These are phyloP conservation scores for Starmerella sirachaensis DNA, from an alignment of 805 yeast genomes.

Conservation along the genomic window DNA sequence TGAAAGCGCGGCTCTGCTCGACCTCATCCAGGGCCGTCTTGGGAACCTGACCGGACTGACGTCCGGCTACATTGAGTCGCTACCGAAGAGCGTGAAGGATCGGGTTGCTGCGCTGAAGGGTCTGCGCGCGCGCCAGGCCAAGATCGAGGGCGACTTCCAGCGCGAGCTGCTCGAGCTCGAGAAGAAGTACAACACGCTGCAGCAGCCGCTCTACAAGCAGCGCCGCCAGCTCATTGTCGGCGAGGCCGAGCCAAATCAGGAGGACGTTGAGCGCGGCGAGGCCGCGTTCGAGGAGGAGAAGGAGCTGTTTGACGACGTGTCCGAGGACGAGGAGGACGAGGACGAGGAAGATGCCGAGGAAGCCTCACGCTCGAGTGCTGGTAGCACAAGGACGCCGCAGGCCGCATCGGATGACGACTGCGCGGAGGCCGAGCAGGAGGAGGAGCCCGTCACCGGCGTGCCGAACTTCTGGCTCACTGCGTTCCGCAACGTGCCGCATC, in stretches of 20 bases:
- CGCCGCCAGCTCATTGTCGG: constrained; percentile 69
- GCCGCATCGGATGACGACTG: constrained; percentile 28
- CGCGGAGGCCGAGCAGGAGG: constrained; percentile 30
- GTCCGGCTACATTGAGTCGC: constrained; percentile 69
- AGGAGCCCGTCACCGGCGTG: constrained; percentile 49
- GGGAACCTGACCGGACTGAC: constrained; percentile 75
- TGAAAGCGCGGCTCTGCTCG: constrained; percentile 70
- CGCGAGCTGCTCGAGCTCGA: constrained; percentile 78
- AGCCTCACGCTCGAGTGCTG: not conserved
- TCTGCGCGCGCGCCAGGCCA: constrained; percentile 65
- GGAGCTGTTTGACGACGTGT: constrained; percentile 35
- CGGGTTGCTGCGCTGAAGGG: constrained; percentile 74
- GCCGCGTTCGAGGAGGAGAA: constrained; percentile 47
- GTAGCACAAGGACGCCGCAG: not conserved
- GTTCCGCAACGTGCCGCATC: constrained; percentile 67
- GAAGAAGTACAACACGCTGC: constrained; percentile 58
- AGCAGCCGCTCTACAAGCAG: constrained; percentile 61
- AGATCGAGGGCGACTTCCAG: constrained; percentile 83
- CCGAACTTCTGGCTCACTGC: constrained; percentile 98
- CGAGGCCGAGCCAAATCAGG: constrained; percentile 58
- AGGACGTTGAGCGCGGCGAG: constrained; percentile 70
- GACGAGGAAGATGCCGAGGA: constrained; percentile 28
- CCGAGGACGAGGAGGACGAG: constrained; percentile 35
- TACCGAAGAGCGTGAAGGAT: constrained; percentile 61
- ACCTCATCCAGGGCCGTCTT: constrained; percentile 81